Evolutionary conservation across 305 asterid genomes (phyloP), one percentile per base, ranked within the genome.

Genomic region (Fraxinus latifolia): DNA sequence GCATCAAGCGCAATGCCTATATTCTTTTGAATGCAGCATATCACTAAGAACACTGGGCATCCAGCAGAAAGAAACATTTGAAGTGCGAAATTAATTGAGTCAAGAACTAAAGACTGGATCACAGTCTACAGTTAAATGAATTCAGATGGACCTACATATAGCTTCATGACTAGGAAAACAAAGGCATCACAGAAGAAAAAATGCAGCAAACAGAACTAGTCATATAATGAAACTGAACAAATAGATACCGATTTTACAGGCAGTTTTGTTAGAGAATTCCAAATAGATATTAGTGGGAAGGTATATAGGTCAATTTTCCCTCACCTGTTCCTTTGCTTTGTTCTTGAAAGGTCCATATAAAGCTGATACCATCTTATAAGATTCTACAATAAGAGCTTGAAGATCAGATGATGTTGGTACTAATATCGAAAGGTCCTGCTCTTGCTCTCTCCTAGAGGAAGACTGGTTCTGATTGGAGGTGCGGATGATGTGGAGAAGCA

Each of bases 301-400:
- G 73, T 17, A 32, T 23, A 34, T 7, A 31, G 44, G 19, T 78
- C 78, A 31, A 74, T 17, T 80, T 73, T 55, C 4, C 44, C 80
- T 79, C 87, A 96, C 99, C 97, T 94, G 97, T 82, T 96, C 98
- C 85, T 89, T 94, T 37, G 95, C 92, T 88, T 92, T 94, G 90
- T 82, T 90, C 90, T 92, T 93, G 86, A 96, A 96, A 77, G 98
- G 97, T 50, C 82, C 94, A 80, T 96, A 96, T 84, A 96, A 87
- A 84, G 98, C 98, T 74, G 96, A 91, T 74, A 91, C 98, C 97
- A 96, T 88, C 88, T 96, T 93, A 74, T 93, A 96, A 19, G 98
- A 95, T 84, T 96, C 98, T 12, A 91, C 90, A 85, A 93, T 82
- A 83, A 91, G 92, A 88, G 93, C 87, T 83, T 94, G 91, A 81